Base-by-base conservation (phyloP, 768 basidiomycete genomes). In the Lentinula detonsa region DNA sequence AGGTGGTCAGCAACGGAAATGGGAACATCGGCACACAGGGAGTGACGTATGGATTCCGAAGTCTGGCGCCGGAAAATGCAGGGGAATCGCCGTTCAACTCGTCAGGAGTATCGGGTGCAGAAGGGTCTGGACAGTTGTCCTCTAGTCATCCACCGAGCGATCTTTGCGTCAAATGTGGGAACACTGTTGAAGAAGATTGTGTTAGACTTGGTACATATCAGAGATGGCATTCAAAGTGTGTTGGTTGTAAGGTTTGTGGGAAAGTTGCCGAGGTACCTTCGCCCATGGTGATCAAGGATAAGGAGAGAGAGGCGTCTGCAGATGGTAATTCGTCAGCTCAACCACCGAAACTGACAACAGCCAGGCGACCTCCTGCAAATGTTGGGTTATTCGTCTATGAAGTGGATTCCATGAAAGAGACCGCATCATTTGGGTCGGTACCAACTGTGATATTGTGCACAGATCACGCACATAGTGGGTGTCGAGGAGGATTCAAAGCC, bases 121-220 rank as follows among this genome's bases (percentile, higher is more conserved):
- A 42, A 16, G 50, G 59, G 11, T 18, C 77, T 16, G 71, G 79
- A 60, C 78, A 82, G 68, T 73, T 84, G 45, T 80, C 82, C 16
- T 81, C 84, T n/a, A 83, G 71, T 63, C 85, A 85, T 64, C 89
- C 90, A 15, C 92, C 92, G 6, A 91, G 90, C 16, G 97, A 99
- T 75, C 83, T 95, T 43, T 99, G 97, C 70, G 84, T 93, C 55
- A 87, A 85, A 68, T 99, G 97, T 72, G 81, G 83, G 46, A 78
- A 86, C 63, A 96, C 96, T 0, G 93, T 99, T 23, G 97, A 99
- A 74, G 97, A 99, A 71, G 97, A 98, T 65, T 98, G 97, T 68
- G 91, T 93, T 49, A 83, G 97, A 61, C 75, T 96, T 33, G 97
- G 95, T 37, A 95, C 94, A n/a, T 96, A 95, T 75, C 89, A 93